These are phyloP conservation scores for Pyrenochaeta sp. DNA, from an alignment of 2,329 filamentous ascomycete species.

Conservation along the genomic window DNA sequence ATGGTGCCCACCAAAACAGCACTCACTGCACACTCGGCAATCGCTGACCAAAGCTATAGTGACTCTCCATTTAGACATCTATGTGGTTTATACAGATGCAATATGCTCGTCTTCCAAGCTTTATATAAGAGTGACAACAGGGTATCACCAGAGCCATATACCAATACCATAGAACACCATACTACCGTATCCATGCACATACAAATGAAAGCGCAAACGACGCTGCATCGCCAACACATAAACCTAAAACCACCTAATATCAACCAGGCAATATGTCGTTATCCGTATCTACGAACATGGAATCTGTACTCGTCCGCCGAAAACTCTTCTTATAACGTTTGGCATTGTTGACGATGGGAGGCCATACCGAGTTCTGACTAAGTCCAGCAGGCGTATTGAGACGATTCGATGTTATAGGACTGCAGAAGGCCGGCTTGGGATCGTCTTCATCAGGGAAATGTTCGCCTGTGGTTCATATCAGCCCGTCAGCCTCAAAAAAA, in stretches of 20 bases:
- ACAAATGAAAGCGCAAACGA: background rate
- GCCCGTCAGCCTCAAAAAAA: background rate
- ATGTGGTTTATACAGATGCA: background rate
- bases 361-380: background rate
- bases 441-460: background rate
- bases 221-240: background rate
- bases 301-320: background rate
- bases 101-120: background rate
- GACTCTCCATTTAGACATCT: background rate
- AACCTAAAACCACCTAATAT: background rate
- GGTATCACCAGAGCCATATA: background rate
- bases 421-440: background rate
- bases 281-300: background rate
- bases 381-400: background rate
- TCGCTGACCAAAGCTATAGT: background rate
- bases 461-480: background rate
- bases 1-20: too few relatives aligned
- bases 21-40: too few relatives aligned
- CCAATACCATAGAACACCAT: background rate
- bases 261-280: background rate
- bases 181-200: background rate
- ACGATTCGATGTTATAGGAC: background rate
- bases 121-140: background rate
- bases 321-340: slow-evolving; percentile 1
- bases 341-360: background rate